A percentile compares a stretch with the other conserved stretches of the same genome.
These are phyloP conservation scores for Oxyria digyna DNA, from an alignment of 148 eudicot species.

Conservation along the genomic window DNA sequence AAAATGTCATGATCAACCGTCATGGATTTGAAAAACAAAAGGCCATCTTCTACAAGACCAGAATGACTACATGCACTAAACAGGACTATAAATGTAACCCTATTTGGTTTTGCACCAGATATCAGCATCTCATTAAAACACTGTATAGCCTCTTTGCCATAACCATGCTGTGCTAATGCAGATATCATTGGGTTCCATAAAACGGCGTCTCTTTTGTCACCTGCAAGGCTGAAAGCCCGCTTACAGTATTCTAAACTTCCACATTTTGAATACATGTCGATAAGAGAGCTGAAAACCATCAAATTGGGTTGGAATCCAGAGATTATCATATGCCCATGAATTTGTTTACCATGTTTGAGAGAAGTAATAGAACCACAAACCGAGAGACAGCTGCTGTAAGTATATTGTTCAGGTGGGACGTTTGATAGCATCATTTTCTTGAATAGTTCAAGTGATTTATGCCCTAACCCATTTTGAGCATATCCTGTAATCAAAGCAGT, in stretches of 20 bases:
- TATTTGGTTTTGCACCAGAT: slow-evolving; percentile 40
- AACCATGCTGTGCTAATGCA: slow-evolving; percentile 71
- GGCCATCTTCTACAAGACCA: slow-evolving; percentile 53
- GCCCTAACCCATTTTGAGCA: slow-evolving; percentile 45
- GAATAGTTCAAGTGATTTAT: slow-evolving; percentile 40
- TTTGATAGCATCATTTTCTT: slow-evolving; percentile 32
- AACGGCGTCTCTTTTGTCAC: slow-evolving; percentile 37
- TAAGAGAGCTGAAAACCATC: slow-evolving; percentile 57
- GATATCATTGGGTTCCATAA: slow-evolving; percentile 67
- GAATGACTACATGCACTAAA: slow-evolving; percentile 70
- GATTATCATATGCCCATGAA: slow-evolving; percentile 48
- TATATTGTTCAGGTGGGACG: slow-evolving; percentile 53
- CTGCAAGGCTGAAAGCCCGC: slow-evolving; percentile 31
- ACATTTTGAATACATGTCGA: slow-evolving; percentile 81
- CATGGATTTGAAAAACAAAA: slow-evolving; percentile 41
- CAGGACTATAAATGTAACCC: slow-evolving; percentile 47
- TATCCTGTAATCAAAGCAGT: slow-evolving; percentile 70
- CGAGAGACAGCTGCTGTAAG: slow-evolving; percentile 51
- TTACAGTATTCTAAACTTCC: slow-evolving; percentile 42
- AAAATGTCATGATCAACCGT: slow-evolving; percentile 26
- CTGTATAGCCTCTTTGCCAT: slow-evolving; percentile 33
- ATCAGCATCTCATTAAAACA: slow-evolving; percentile 43
- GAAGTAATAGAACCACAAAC: slow-evolving; percentile 51
- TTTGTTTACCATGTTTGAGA: slow-evolving; percentile 50
- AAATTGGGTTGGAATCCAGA: slow-evolving; percentile 37